A percentile compares a stretch with the other conserved stretches of the same genome.
These are phyloP conservation scores for Aspergillus mulundensis DNA, from an alignment of 495 filamentous ascomycete genomes.

Conservation along the genomic window DNA sequence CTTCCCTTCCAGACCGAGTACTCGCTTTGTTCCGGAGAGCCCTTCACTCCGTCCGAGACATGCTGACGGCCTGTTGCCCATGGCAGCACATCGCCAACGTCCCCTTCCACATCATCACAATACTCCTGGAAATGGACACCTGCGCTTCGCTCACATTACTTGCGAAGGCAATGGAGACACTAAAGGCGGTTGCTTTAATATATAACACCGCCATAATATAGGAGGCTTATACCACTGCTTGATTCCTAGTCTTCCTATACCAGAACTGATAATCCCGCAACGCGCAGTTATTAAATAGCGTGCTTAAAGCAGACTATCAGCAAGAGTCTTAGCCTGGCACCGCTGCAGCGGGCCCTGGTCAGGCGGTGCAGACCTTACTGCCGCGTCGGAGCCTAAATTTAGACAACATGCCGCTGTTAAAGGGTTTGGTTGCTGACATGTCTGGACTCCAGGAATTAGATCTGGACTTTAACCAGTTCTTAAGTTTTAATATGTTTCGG, in stretches of 20 bases:
- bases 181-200: conserved; percentile 35
- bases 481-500: background rate
- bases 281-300: conserved; percentile 4
- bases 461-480: conserved; percentile 13
- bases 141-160: conserved; percentile 40
- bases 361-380: background rate
- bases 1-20: conserved; percentile 26
- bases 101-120: conserved; percentile 49
- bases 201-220: conserved; percentile 42
- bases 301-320: background rate
- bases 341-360: background rate
- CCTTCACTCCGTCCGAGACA: conserved; percentile 28
- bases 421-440: conserved; percentile 36
- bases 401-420: conserved; percentile 33
- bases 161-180: conserved; percentile 41
- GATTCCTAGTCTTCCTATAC: conserved; percentile 34
- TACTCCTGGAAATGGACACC: conserved; percentile 48
- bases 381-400: background rate
- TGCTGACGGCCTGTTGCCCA: conserved; percentile 32
- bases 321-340: background rate
- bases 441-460: conserved; percentile 33
- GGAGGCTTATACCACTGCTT: conserved; percentile 47
- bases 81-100: conserved; percentile 53
- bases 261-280: conserved; percentile 31
- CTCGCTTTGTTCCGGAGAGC: conserved; percentile 24